Evolutionary conservation across 2,329 filamentous ascomycete species (phyloP).

Genomic region (Verticillium klebahnii): DNA sequence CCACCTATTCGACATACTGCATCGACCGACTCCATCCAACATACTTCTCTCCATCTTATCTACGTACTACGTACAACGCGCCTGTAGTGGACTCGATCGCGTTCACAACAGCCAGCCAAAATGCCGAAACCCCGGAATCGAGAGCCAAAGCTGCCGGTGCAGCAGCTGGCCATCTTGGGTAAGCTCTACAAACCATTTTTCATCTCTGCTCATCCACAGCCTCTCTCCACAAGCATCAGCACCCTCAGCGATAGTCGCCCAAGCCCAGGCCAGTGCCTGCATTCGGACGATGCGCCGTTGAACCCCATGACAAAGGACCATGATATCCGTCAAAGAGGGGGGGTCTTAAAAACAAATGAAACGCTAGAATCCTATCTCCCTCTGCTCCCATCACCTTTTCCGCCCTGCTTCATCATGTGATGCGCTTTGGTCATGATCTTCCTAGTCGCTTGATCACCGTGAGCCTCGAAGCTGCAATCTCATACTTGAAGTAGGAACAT

Average conservation of each 20-base stretch:
- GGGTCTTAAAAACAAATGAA: background rate
- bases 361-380: slow-evolving; percentile 4
- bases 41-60: background rate
- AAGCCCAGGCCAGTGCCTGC: background rate
- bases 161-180: slow-evolving; percentile 77
- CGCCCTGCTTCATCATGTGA: slow-evolving; percentile 6
- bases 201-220: background rate
- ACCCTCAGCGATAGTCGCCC: background rate
- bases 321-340: background rate
- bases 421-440: slow-evolving; percentile 8
- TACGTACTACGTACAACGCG: background rate
- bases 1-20: too few relatives aligned
- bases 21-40: background rate
- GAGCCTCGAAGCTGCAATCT: slow-evolving; percentile 3
- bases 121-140: slow-evolving; percentile 18
- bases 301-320: background rate
- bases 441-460: slow-evolving; percentile 11
- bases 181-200: slow-evolving; percentile 25
- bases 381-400: slow-evolving; percentile 6
- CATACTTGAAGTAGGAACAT: background rate
- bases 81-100: background rate
- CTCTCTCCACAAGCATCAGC: background rate
- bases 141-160: slow-evolving; percentile 63
- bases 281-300: background rate
- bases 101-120: background rate